phyloP scores from a whole-genome alignment of 1,284 basidiomycete species.

The Trichosporon inkin region DNA sequence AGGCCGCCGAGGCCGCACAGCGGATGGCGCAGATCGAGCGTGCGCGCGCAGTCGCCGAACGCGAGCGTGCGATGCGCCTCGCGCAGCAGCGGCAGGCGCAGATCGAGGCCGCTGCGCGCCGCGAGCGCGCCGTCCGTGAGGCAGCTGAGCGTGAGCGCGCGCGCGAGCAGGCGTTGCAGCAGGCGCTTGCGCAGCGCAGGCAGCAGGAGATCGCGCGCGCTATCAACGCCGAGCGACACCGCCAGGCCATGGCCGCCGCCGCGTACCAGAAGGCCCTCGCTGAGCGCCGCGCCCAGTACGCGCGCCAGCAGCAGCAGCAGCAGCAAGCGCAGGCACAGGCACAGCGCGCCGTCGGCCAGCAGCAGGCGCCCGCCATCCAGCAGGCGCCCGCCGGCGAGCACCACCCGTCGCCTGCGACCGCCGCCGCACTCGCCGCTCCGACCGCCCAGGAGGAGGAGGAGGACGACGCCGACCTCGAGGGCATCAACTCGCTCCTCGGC shows the following conservation, averaged over 20 bases:
- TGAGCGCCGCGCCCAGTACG: conserved; percentile 8
- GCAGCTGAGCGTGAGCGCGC: conserved; percentile 20
- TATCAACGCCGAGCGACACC: conserved; percentile 15
- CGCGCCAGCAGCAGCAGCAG: conserved; percentile 10
- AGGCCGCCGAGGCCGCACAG: conserved; percentile 33
- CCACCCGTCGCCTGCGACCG: background rate
- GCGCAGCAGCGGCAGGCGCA: conserved; percentile 20
- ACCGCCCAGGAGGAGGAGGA: conserved; percentile 10
- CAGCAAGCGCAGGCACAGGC: too few species aligned
- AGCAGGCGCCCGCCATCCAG: background rate
- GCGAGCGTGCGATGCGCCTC: conserved; percentile 20
- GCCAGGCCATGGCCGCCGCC: conserved; percentile 24
- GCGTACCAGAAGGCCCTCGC: conserved; percentile 17
- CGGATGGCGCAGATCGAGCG: conserved; percentile 25
- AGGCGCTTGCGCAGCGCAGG: conserved; percentile 14
- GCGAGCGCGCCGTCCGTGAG: conserved; percentile 19
- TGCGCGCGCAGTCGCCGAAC: conserved; percentile 17
- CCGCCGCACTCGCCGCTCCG: background rate
- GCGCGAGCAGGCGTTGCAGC: conserved; percentile 20
- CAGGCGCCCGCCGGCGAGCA: background rate
- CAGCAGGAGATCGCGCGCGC: conserved; percentile 14
- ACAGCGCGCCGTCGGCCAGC: conserved; percentile 1
- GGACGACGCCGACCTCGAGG: conserved; percentile 23
- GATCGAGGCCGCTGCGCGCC: conserved; percentile 16
- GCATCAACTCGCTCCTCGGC: conserved; percentile 36